Evolutionary conservation across 164 flowering plant species (phyloP).

Genomic region (Stephania cephalantha): DNA sequence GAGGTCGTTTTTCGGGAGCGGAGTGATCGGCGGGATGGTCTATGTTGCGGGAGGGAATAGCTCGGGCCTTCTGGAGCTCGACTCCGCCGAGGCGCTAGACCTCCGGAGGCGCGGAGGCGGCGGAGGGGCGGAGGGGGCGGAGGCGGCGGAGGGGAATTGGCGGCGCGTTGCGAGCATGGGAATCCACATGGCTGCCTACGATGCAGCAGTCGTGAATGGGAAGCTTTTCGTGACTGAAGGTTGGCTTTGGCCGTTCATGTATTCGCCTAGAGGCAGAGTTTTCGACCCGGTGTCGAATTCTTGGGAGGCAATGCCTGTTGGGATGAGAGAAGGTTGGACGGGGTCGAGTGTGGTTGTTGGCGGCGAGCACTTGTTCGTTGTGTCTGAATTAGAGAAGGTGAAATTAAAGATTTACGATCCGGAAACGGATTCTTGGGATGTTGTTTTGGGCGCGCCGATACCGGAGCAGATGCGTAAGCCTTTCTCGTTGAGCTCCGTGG

Average conservation of each 20-base stretch:
- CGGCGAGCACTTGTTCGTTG: conserved; percentile 52
- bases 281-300: conserved; percentile 46
- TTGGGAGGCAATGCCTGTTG: conserved; percentile 58
- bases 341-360: conserved; percentile 55
- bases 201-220: conserved; percentile 55
- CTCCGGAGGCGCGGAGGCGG: conserved; percentile 16
- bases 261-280: conserved; percentile 56
- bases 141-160: conserved; percentile 33
- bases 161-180: conserved; percentile 44
- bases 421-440: conserved; percentile 51
- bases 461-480: conserved; percentile 64
- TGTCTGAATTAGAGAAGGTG: conserved; percentile 55
- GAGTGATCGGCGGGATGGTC: conserved; percentile 49
- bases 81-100: conserved; percentile 50
- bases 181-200: conserved; percentile 47
- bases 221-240: conserved; percentile 68
- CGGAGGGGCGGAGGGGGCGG: too few relatives aligned
- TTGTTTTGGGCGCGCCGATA: conserved; percentile 45
- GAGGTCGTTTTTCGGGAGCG: conserved; percentile 52
- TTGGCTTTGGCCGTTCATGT: conserved; percentile 65
- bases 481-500: conserved; percentile 44
- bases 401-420: conserved; percentile 49
- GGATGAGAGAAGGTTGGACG: conserved; percentile 68
- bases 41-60: conserved; percentile 69
- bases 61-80: conserved; percentile 42